Evolutionary conservation across 768 basidiomycete genomes (phyloP), one percentile per base, ranked within the genome.

Genomic region (Gymnopilus junonius): DNA sequence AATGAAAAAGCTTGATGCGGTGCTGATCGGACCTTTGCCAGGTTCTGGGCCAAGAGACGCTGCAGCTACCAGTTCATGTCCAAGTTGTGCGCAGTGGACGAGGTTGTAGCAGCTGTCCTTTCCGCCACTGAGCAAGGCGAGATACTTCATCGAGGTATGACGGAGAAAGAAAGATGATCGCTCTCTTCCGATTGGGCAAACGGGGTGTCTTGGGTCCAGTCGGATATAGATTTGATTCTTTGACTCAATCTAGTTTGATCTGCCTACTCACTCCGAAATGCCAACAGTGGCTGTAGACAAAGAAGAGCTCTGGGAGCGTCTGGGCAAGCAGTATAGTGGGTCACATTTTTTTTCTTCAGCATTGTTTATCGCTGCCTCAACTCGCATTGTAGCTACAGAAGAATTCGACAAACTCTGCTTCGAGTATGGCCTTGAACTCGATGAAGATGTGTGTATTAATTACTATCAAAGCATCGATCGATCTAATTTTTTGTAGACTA

Each of bases 101-200:
- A 99, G 86, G 71, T 97, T 98, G 83, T 89, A 99, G 81, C 94
- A 95, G 74, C 92, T 94, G 77, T 99, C 97, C 77, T 99, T 99
- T 31, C 97, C 97, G 39, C 97, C 97, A 62, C 96, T 98, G 65
- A 99, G 88, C 61, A 99, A 80, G 1, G 91, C 97, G 72, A 99
- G 87, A 75, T 94, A 94, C 79, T 95, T 94, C 94, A 97, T 96
- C 50, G 32, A 12, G 56, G 37, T 37, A 37, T 53, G 53, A 12
- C 23, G 35, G 31, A 69, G 61, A 67, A n/a, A n/a, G n/a, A n/a
- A 65, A 55, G 64, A 59, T 37, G 63, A 63, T 57, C 64, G 54
- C 58, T 57, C 65, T 65, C 56, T 66, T 65, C 65, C 53, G 58
- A 55, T 65, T 58, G 61, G n/a, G 50, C 50, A 35, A 45, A 35